Evolutionary conservation across 345 rosid genomes (phyloP), one percentile per base, ranked within the genome.

Genomic region (Aegle marmelos): DNA sequence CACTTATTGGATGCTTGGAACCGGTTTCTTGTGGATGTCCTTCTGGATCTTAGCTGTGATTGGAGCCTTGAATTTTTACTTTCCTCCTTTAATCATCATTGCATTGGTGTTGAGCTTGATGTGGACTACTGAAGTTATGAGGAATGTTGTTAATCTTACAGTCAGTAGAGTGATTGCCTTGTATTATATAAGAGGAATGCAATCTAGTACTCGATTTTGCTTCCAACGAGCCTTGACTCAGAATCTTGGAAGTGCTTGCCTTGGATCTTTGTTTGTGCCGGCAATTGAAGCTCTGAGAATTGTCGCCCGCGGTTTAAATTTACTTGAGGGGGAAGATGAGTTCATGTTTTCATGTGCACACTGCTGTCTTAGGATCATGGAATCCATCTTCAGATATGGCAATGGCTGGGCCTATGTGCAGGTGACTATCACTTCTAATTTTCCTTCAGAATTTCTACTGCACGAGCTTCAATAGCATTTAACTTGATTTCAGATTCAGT

Each of bases 321-420:
- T 97, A 89, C 97, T 97, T 0, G 92, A 90, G 70, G 99, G 99
- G 79, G 98, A 97, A 83, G 99, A 94, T 57, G 99, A 97, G 85
- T 97, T 94, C 89, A 90, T 94, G 98, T 97, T 93, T 80, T 97
- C 95, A 56, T 97, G 99, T 70, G 99, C 99, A n/a, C 94, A 93
- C 79, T 97, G 98, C 70, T 94, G 99, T 74, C 99, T 97, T 50
- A 78, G 70, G 41, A 88, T 94, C 72, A 91, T 97, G 97, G 82
- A 91, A 24, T 80, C 85, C 61, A 87, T 97, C 79, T 97, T 97
- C 87, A 85, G 86, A 84, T 81, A 79, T 16, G 99, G 99, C 76
- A 97, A 97, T 82, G 89, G 98, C 68, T 94, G 99, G 99, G 98
- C 99, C 77, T 97, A 86, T 87, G 99, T 97, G 70, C 99, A 97